phyloP scores from a whole-genome alignment of 768 basidiomycete genomes.

The Psilocybe cubensis region DNA sequence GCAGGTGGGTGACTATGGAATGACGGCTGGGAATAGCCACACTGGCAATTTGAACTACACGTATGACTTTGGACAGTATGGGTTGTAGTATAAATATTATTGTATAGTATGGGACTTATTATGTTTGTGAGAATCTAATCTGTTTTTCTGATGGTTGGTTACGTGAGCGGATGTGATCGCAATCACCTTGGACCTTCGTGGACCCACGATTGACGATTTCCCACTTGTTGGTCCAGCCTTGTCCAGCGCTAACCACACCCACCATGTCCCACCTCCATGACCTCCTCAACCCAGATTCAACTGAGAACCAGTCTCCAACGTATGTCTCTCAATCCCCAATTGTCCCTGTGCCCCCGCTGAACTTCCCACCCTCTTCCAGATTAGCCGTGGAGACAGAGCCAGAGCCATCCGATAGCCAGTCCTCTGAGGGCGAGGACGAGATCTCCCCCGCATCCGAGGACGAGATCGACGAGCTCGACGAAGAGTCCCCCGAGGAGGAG shows the following conservation, averaged over 20 bases:
- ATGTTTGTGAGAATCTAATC: constrained; percentile 17
- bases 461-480: constrained; percentile 31
- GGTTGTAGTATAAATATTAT: constrained; percentile 18
- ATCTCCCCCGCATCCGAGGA: constrained; percentile 27
- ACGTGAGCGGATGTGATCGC: constrained; percentile 29
- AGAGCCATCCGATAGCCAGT: constrained; percentile 31
- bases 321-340: constrained; percentile 29
- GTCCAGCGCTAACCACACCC: constrained; percentile 26
- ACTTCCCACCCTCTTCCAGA: constrained; percentile 16
- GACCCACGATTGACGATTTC: constrained; percentile 35
- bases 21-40: constrained; percentile 16
- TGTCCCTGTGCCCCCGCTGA: constrained; percentile 18
- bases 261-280: constrained; percentile 60
- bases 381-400: constrained; percentile 20
- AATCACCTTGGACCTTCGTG: constrained; percentile 34
- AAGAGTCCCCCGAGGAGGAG: constrained; percentile 25
- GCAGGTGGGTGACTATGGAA: constrained; percentile 15
- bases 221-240: constrained; percentile 27
- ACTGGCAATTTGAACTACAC: constrained; percentile 27
- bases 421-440: constrained; percentile 37
- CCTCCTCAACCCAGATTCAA: constrained; percentile 59
- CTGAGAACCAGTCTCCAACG: constrained; percentile 42
- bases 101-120: constrained; percentile 17
- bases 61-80: constrained; percentile 35
- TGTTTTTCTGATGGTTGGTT: constrained; percentile 15